A percentile compares a stretch with the other conserved stretches of the same genome.
Conservation (phyloP, 2,329 filamentous ascomycete species). For the Colletotrichum paranaense region DNA sequence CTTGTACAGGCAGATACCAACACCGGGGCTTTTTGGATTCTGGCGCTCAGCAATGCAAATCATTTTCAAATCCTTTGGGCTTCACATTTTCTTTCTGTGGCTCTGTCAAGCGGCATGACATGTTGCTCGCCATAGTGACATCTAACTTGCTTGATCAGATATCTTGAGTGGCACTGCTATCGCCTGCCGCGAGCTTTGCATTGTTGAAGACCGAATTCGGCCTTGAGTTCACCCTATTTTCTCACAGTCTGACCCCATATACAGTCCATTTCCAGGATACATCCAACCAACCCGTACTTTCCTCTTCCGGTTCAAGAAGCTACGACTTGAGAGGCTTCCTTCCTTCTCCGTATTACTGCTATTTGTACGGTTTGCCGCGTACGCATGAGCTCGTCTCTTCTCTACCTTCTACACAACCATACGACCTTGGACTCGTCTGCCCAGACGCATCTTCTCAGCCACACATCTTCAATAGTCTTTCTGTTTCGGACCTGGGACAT, state of each 20-base stretch:
- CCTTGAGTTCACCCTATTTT: not conserved
- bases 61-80: not conserved
- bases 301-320: not conserved
- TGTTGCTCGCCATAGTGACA: not conserved
- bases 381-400: not conserved
- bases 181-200: not conserved
- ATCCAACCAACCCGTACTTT: not conserved
- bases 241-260: not conserved
- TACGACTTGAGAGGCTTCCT: too few relatives aligned
- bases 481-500: not conserved
- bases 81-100: not conserved
- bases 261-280: not conserved
- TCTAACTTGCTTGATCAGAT: not conserved
- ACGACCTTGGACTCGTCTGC: not conserved
- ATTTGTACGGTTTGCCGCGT: not conserved
- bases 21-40: conserved; percentile 9
- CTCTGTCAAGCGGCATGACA: not conserved
- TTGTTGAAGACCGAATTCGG: not conserved
- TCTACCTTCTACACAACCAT: not conserved
- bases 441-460: not conserved
- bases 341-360: not conserved
- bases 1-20: conserved; percentile 31
- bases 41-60: conserved; percentile 25
- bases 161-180: not conserved
- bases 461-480: not conserved